Evolutionary conservation across 371 early-diverging fungal genomes (phyloP).

Genomic region (Mucor racemosus): DNA sequence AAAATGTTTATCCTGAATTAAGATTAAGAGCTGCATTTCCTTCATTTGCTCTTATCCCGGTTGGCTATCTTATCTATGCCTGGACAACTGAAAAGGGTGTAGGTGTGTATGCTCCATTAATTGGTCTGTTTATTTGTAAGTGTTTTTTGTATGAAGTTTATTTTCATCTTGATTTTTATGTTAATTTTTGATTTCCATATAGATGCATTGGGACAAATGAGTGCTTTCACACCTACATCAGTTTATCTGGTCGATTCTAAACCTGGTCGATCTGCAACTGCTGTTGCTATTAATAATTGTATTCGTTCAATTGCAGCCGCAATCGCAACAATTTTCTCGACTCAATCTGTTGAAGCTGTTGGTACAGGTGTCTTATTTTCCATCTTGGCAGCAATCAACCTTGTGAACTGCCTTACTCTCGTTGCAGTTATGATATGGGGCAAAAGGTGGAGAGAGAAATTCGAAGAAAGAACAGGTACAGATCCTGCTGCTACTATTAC

Average conservation of each 20-base stretch:
- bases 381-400: constrained; percentile 32
- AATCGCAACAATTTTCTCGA: constrained; percentile 35
- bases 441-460: constrained; percentile 25
- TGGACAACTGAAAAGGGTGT: constrained; percentile 48
- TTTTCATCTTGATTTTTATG: constrained; percentile 25
- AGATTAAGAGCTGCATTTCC: constrained; percentile 48
- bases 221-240: constrained; percentile 47
- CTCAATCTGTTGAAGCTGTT: constrained; percentile 15
- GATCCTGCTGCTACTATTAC: not conserved
- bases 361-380: constrained; percentile 35
- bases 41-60: constrained; percentile 54
- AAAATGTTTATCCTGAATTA: constrained; percentile 41
- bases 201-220: constrained; percentile 44
- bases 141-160: constrained; percentile 2
- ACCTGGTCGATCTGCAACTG: constrained; percentile 59
- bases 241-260: constrained; percentile 61
- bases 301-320: constrained; percentile 43
- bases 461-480: constrained; percentile 20
- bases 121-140: constrained; percentile 58
- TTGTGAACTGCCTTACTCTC: constrained; percentile 26
- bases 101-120: constrained; percentile 51
- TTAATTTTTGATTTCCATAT: not conserved
- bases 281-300: constrained; percentile 58
- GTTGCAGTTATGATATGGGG: constrained; percentile 28
- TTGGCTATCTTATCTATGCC: constrained; percentile 58